These are phyloP conservation scores for Exophiala spinifera DNA, from an alignment of 2,329 filamentous ascomycete genomes.

Conservation along the genomic window DNA sequence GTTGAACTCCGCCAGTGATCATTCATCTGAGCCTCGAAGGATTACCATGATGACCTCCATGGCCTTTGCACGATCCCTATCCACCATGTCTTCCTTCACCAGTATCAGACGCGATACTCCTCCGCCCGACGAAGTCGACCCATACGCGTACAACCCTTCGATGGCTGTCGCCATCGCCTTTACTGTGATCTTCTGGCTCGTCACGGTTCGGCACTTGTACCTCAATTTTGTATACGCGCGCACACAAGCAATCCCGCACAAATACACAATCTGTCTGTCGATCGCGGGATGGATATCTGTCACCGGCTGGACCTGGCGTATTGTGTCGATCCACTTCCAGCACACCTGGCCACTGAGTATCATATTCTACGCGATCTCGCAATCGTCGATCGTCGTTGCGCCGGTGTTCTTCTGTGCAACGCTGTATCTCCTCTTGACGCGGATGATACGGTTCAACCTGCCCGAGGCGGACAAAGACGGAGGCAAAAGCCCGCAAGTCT, in stretches of 20 bases:
- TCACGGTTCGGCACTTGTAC: not conserved
- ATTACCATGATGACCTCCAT: not conserved
- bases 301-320: not conserved
- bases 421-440: not conserved
- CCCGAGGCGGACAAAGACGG: not conserved
- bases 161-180: not conserved
- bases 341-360: not conserved
- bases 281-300: not conserved
- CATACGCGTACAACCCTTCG: not conserved
- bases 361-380: not conserved
- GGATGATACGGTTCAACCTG: not conserved
- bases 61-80: not conserved
- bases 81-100: not conserved
- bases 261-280: not conserved
- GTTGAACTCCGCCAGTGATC: not conserved
- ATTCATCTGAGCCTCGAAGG: not conserved
- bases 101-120: not conserved
- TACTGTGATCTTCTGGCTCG: not conserved
- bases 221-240: not conserved
- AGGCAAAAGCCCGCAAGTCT: not conserved
- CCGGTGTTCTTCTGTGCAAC: not conserved
- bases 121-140: not conserved
- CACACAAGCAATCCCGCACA: not conserved
- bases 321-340: not conserved
- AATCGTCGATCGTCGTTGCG: not conserved